These are phyloP conservation scores for Aspergillus fijiensis DNA, from an alignment of 2,329 filamentous ascomycete species.

Conservation along the genomic window DNA sequence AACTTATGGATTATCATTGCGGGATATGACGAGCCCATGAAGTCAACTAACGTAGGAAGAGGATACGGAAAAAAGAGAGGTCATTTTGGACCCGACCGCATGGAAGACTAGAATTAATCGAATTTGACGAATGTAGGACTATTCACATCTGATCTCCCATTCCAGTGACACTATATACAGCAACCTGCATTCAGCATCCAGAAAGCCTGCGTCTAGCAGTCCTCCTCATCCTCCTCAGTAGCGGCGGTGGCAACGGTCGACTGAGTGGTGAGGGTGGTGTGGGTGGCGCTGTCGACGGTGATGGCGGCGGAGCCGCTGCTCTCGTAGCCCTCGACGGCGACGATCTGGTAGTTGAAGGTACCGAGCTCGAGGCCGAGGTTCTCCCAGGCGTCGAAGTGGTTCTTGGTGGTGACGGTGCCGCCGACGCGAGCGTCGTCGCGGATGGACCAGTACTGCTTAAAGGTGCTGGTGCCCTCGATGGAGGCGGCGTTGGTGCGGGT, in stretches of 20 bases:
- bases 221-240: background rate
- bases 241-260: background rate
- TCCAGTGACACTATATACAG: no score
- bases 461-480: constrained; percentile 42
- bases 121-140: background rate
- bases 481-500: constrained; percentile 41
- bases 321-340: constrained; percentile 45
- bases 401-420: constrained; percentile 38
- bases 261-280: background rate
- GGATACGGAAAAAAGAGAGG: no score
- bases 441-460: constrained; percentile 47
- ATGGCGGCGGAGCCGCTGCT: constrained; percentile 41
- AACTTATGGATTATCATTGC: no score
- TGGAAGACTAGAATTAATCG: no score
- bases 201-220: background rate
- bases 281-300: constrained; percentile 26
- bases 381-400: constrained; percentile 41
- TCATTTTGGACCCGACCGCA: no score
- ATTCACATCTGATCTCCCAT: background rate
- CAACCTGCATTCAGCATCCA: no score
- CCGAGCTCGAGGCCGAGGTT: constrained; percentile 33
- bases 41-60: no score
- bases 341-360: constrained; percentile 40
- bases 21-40: no score
- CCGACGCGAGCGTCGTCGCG: constrained; percentile 35